A percentile compares a stretch with the other conserved stretches of the same genome.
phyloP scores from a whole-genome alignment of 129 eudicot genomes.

The Gnaphalium uliginosum region DNA sequence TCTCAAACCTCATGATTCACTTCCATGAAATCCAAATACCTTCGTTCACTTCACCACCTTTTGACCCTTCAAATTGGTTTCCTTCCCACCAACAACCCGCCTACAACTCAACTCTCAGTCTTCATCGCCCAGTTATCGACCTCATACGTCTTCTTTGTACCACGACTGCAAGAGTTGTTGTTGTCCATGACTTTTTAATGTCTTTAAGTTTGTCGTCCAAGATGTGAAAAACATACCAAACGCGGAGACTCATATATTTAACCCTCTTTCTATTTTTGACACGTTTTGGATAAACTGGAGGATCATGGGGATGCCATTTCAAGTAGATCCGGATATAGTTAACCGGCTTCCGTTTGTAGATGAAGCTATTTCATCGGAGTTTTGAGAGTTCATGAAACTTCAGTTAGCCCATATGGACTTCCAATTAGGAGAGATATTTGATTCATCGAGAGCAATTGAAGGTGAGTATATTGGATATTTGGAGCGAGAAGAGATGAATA shows the following conservation, averaged over 20 bases:
- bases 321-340: neutral
- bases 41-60: constrained; percentile 19
- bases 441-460: constrained; percentile 32
- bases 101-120: constrained; percentile 17
- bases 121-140: constrained; percentile 34
- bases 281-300: constrained; percentile 16
- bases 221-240: constrained; percentile 40
- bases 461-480: neutral
- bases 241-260: constrained; percentile 45
- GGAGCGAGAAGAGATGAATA: neutral
- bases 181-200: constrained; percentile 46
- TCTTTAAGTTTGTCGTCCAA: constrained; percentile 45
- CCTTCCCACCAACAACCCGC: constrained; percentile 44
- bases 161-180: constrained; percentile 21
- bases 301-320: constrained; percentile 24
- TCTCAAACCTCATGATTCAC: constrained; percentile 20
- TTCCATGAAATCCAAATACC: constrained; percentile 41
- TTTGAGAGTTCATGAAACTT: constrained; percentile 11
- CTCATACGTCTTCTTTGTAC: constrained; percentile 27
- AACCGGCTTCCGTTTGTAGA: constrained; percentile 13
- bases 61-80: constrained; percentile 11
- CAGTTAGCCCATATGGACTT: neutral
- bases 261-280: constrained; percentile 17
- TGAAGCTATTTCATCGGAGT: constrained; percentile 25
- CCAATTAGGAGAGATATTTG: constrained; percentile 42